Percentiles rank a stretch among this genome's conserved stretches.
Evolutionary conservation across 2,329 filamentous ascomycete genomes (phyloP).

Genomic region (Trichoderma sp.): DNA sequence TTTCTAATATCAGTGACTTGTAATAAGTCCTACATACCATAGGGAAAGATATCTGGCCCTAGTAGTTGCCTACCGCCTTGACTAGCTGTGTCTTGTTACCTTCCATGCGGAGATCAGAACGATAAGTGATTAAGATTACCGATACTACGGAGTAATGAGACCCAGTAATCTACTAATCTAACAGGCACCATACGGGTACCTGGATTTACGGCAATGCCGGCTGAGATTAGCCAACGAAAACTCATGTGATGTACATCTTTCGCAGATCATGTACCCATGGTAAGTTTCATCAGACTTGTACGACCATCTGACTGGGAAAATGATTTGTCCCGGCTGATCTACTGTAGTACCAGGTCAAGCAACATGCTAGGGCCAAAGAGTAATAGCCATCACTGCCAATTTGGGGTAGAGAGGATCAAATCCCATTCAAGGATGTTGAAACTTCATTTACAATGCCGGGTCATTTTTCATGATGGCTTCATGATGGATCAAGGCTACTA

Average conservation of each 20-base stretch:
- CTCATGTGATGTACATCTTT: background rate
- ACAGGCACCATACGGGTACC: background rate
- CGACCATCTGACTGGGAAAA: background rate
- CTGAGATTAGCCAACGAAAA: background rate
- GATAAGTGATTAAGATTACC: background rate
- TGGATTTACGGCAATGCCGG: background rate
- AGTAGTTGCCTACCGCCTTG: background rate
- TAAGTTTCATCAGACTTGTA: background rate
- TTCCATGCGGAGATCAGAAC: background rate
- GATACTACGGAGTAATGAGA: background rate
- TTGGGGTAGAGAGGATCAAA: background rate
- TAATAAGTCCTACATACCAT: background rate
- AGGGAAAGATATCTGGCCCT: background rate
- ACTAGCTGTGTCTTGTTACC: background rate
- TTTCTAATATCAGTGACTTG: background rate
- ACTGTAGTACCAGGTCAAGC: background rate
- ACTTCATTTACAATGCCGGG: background rate
- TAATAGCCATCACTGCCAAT: background rate
- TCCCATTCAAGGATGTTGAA: background rate
- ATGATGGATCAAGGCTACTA: background rate
- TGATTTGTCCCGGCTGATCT: background rate
- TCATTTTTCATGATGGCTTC: background rate
- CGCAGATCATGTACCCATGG: background rate
- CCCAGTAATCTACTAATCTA: background rate
- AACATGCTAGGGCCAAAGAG: background rate